Percentiles rank a stretch among this genome's conserved stretches.
Evolutionary conservation across 257 asterid species (phyloP).

Genomic region (Paraleonurus japonicus): DNA sequence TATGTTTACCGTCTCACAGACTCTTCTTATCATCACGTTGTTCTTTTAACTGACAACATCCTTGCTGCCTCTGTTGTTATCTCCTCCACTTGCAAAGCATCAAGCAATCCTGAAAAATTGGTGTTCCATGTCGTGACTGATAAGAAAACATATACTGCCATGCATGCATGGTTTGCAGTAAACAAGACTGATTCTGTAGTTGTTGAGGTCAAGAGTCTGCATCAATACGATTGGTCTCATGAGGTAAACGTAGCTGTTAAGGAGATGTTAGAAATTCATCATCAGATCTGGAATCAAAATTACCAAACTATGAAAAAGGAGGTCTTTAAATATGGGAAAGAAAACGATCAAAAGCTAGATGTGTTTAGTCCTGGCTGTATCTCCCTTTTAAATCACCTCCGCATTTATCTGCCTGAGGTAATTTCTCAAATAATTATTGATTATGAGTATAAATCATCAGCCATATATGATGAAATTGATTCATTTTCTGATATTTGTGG

Average conservation of each 20-base stretch:
- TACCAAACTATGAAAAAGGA: conserved; percentile 42
- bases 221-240: conserved; percentile 84
- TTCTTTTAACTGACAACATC: conserved; percentile 80
- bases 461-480: conserved; percentile 25
- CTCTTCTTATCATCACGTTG: conserved; percentile 64
- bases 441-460: conserved; percentile 22
- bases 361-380: conserved; percentile 55
- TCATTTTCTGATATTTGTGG: conserved; percentile 35
- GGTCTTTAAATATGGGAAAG: conserved; percentile 39
- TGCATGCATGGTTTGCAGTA: conserved; percentile 92
- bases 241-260: conserved; percentile 57
- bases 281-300: conserved; percentile 53
- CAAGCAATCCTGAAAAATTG: conserved; percentile 52
- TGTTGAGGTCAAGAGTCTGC: conserved; percentile 84
- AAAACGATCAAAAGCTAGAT: conserved; percentile 45
- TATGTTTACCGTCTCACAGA: conserved; percentile 57
- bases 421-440: conserved; percentile 23
- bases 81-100: conserved; percentile 57
- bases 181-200: conserved; percentile 57
- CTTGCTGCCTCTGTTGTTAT: conserved; percentile 87
- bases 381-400: conserved; percentile 83
- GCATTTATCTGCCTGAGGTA: conserved; percentile 90
- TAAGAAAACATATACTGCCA: conserved; percentile 71
- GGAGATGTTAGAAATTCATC: conserved; percentile 78
- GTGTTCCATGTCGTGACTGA: conserved; percentile 85